Evolutionary conservation across 176 grass and related monocot species (phyloP).

Genomic region (Triticum turgidum): DNA sequence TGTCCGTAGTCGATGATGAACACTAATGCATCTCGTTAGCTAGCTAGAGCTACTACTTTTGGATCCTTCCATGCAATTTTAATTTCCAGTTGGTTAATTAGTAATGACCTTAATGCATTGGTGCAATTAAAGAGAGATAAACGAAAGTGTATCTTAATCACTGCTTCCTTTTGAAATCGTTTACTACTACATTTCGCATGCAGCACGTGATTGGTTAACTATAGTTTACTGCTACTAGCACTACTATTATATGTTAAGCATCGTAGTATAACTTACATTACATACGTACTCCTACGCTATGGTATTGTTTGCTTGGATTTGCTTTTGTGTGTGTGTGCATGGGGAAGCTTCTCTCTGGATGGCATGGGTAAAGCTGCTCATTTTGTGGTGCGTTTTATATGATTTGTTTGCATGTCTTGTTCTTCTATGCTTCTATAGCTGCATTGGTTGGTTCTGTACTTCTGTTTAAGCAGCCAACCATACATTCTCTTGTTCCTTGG

Average conservation of each 20-base stretch:
- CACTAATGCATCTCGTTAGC: slow-evolving; percentile 35
- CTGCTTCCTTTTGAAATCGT: background rate
- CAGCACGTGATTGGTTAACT: slow-evolving; percentile 33
- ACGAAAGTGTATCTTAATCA: slow-evolving; percentile 30
- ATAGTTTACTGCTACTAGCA: background rate
- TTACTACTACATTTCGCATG: slow-evolving; percentile 25
- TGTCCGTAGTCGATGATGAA: slow-evolving; percentile 35
- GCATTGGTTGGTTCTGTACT: slow-evolving; percentile 37
- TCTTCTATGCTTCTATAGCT: slow-evolving; percentile 15
- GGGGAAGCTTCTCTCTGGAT: slow-evolving; percentile 63
- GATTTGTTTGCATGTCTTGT: slow-evolving; percentile 39
- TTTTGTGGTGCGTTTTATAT: slow-evolving; percentile 50
- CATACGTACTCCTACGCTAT: background rate
- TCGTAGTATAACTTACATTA: background rate
- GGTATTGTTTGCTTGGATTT: background rate
- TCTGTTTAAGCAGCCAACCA: slow-evolving; percentile 36
- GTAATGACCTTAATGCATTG: slow-evolving; percentile 34
- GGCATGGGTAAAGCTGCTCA: slow-evolving; percentile 20
- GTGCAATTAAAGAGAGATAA: slow-evolving; percentile 28
- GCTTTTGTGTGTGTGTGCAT: slow-evolving; percentile 21
- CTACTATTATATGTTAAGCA: background rate
- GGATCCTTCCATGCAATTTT: slow-evolving; percentile 2
- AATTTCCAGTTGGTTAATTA: slow-evolving; percentile 26
- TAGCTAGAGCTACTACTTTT: slow-evolving; percentile 33
- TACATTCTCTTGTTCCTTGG: slow-evolving; percentile 31